Evolutionary conservation across 768 basidiomycete genomes (phyloP).

Genomic region (Kwoniella sp.): DNA sequence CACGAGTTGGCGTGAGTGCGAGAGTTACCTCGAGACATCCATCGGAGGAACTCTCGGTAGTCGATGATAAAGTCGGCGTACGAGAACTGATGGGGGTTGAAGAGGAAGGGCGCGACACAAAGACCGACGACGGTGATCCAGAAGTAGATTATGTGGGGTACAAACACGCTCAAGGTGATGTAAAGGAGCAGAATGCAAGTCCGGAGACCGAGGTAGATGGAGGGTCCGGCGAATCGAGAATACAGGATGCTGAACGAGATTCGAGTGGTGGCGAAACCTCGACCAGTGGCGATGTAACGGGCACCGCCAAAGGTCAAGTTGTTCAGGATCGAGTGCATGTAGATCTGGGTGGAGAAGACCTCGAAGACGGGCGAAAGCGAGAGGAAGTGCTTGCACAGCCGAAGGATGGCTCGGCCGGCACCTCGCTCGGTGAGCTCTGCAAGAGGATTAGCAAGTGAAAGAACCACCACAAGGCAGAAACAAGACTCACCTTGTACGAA

Average conservation of each 20-base stretch:
- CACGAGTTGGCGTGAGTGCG: slow-evolving; percentile 95
- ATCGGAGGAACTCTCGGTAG: slow-evolving; percentile 91
- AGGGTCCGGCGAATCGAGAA: slow-evolving; percentile 96
- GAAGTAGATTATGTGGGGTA: slow-evolving; percentile 91
- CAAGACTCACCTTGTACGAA: slow-evolving; percentile 77
- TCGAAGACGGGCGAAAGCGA: slow-evolving; percentile 95
- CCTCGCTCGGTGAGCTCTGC: slow-evolving; percentile 93
- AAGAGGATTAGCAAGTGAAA: slow-evolving; percentile 3
- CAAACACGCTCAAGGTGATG: slow-evolving; percentile 86
- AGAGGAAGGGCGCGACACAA: slow-evolving; percentile 92
- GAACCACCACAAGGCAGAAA: not conserved
- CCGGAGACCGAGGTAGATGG: slow-evolving; percentile 94
- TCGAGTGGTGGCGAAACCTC: slow-evolving; percentile 95
- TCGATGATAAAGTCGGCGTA: slow-evolving; percentile 96
- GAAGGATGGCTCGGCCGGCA: slow-evolving; percentile 81
- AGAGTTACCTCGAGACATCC: slow-evolving; percentile 99
- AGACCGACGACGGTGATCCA: slow-evolving; percentile 91
- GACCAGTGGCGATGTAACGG: slow-evolving; percentile 95
- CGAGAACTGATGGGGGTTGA: slow-evolving; percentile 99
- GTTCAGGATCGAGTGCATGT: slow-evolving; percentile 92
- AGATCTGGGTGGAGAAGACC: slow-evolving; percentile 96
- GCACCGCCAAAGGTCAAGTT: slow-evolving; percentile 98
- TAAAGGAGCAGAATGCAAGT: slow-evolving; percentile 88
- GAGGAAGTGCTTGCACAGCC: slow-evolving; percentile 86
- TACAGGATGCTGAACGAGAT: slow-evolving; percentile 92